Base-by-base conservation (phyloP, 73 alveolate genomes). In the Uronychia setigera region DNA sequence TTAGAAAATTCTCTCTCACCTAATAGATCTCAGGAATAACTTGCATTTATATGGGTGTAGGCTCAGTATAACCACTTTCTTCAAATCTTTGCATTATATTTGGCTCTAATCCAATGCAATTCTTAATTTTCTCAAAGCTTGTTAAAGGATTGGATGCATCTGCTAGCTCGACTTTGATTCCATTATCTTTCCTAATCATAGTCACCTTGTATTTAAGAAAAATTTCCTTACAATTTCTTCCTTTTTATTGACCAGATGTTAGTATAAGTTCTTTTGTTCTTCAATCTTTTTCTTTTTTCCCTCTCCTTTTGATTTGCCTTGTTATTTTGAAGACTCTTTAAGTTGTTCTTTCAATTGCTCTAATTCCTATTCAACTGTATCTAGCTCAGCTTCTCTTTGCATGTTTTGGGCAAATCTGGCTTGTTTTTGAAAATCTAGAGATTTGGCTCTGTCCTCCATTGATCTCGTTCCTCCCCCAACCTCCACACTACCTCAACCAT, bases 1-100 rank as follows among this genome's bases (percentile, higher is more conserved):
- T 13, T 46, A 19, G n/a, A n/a, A n/a, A n/a, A n/a, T n/a, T n/a
- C n/a, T n/a, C 67, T 46, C 67, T 19, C 19, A 46, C 67, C 67
- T 19, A 11, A 19, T 11, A 46, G 19, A 46, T 46, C 67, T 46
- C 67, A 82, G 89, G 89, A 26, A 60, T 26, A 0, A 32, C 82
- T 30, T 67, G 84, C 89, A 82, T 82, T 32, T 82, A 74, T 26
- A 82, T 57, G 0, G 89, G 60, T 19, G 76, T 67, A 26, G 76
- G 76, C 26, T 59, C 67, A 5, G 5, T 19, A 46, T 46, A 46
- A 11, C 67, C 67, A 46, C 67, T 11, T 19, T 46, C 67, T 46
- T 19, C 19, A 19, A 46, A 46, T 19, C 67, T 46, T 19, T 46
- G n/a, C 5, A 46, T 5, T 5, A 46, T 19, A 19, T 46, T 46